These are phyloP conservation scores for Rhynchosporium agropyri DNA, from an alignment of 2,329 filamentous ascomycete genomes.

Conservation along the genomic window DNA sequence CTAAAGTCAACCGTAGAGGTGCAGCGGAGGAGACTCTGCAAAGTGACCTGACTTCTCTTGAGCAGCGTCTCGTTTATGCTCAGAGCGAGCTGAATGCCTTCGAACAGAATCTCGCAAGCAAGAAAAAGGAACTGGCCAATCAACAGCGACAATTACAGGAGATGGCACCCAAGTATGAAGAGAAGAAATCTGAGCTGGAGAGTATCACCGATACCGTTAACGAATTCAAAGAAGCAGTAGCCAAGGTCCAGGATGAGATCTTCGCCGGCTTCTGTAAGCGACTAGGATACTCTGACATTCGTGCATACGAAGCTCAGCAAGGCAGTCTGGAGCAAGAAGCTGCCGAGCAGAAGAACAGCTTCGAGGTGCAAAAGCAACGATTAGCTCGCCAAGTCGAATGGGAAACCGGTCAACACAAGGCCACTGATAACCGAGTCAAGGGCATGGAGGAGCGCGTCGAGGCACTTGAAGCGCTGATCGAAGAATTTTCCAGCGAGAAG, in stretches of 20 bases:
- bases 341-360: slow-evolving; percentile 82
- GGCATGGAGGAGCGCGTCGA: slow-evolving; percentile 67
- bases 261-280: slow-evolving; percentile 84
- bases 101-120: slow-evolving; percentile 81
- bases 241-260: slow-evolving; percentile 83
- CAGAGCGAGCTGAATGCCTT: slow-evolving; percentile 78
- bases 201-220: slow-evolving; percentile 59
- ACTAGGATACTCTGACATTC: slow-evolving; percentile 85
- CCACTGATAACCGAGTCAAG: slow-evolving; percentile 69
- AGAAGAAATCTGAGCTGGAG: slow-evolving; percentile 70
- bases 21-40: slow-evolving; percentile 80
- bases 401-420: slow-evolving; percentile 55
- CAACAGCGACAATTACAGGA: slow-evolving; percentile 74
- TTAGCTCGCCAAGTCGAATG: slow-evolving; percentile 64
- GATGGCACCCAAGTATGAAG: slow-evolving; percentile 74
- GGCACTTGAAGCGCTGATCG: slow-evolving; percentile 69
- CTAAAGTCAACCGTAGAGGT: slow-evolving; percentile 74
- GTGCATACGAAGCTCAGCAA: slow-evolving; percentile 91
- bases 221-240: slow-evolving; percentile 65
- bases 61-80: slow-evolving; percentile 71
- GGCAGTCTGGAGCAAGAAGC: slow-evolving; percentile 90
- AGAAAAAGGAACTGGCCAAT: slow-evolving; percentile 78
- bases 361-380: slow-evolving; percentile 79
- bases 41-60: slow-evolving; percentile 76
- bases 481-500: slow-evolving; percentile 72